Evolutionary conservation across 108 stramenopile species (phyloP).

Genomic region (Skeletonema menzelii): DNA sequence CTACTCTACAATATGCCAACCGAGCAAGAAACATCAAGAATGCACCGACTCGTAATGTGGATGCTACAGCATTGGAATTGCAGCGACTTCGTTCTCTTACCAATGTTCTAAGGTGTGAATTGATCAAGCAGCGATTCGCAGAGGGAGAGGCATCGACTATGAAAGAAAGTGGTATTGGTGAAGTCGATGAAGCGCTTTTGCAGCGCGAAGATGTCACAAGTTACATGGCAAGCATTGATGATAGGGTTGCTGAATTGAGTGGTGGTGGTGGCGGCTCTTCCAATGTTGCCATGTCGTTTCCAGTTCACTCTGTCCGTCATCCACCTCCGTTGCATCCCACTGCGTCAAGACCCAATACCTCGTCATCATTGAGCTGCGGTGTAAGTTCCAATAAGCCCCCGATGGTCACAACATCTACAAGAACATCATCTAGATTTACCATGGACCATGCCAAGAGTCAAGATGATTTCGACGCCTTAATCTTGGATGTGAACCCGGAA

Average conservation of each 20-base stretch:
- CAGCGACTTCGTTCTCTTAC: constrained; percentile 73
- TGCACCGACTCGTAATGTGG: constrained; percentile 80
- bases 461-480: constrained; percentile 23
- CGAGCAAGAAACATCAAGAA: constrained; percentile 84
- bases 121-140: constrained; percentile 59
- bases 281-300: constrained; percentile 20
- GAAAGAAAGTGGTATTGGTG: constrained; percentile 41
- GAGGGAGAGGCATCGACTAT: neutral
- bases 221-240: constrained; percentile 57
- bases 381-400: neutral
- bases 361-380: neutral
- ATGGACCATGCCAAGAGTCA: constrained; percentile 10
- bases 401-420: neutral
- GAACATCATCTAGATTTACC: neutral
- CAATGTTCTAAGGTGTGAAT: constrained; percentile 66
- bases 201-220: constrained; percentile 60
- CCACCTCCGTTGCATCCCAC: neutral
- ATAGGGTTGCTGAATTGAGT: constrained; percentile 34
- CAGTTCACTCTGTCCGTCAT: constrained; percentile 4
- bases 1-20: constrained; percentile 94
- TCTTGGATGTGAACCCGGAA: constrained; percentile 78
- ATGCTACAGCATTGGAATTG: constrained; percentile 79
- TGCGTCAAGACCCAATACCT: constrained; percentile 1
- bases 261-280: neutral
- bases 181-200: constrained; percentile 52